Conservation (phyloP, 1,284 basidiomycete species). For the Tetrapyrgos nigripes region DNA sequence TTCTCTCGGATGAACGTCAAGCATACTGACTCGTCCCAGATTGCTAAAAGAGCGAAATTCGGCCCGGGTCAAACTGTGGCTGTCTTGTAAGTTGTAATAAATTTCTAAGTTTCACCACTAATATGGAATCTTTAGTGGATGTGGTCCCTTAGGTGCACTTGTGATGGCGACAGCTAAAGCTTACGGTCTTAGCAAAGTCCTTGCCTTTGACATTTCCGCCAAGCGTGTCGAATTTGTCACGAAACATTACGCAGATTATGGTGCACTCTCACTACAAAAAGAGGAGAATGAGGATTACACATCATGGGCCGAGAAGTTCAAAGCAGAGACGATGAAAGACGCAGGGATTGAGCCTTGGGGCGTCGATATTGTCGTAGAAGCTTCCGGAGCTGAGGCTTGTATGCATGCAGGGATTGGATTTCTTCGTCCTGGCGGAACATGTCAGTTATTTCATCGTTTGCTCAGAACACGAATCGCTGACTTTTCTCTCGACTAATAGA, state of each 20-base stretch:
- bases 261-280: conserved; percentile 52
- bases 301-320: conserved; percentile 21
- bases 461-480: background rate
- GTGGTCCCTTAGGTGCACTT: conserved; percentile 63
- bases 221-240: conserved; percentile 61
- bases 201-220: conserved; percentile 59
- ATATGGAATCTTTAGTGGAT: conserved; percentile 17
- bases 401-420: conserved; percentile 38
- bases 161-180: conserved; percentile 61
- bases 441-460: conserved; percentile 9
- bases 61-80: conserved; percentile 22
- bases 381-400: conserved; percentile 59
- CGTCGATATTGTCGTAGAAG: conserved; percentile 65
- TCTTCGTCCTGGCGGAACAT: conserved; percentile 21
- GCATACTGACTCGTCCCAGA: conserved; percentile 3
- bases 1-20: background rate
- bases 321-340: conserved; percentile 15
- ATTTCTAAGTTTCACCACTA: background rate
- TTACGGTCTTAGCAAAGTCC: conserved; percentile 50
- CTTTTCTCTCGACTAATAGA: conserved; percentile 12
- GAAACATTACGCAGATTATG: conserved; percentile 58
- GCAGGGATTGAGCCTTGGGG: conserved; percentile 33
- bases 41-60: conserved; percentile 23
- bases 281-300: conserved; percentile 39
- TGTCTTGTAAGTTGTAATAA: conserved; percentile 19